phyloP scores from a whole-genome alignment of 2,329 filamentous ascomycete genomes.

The Massarina eburnea region DNA sequence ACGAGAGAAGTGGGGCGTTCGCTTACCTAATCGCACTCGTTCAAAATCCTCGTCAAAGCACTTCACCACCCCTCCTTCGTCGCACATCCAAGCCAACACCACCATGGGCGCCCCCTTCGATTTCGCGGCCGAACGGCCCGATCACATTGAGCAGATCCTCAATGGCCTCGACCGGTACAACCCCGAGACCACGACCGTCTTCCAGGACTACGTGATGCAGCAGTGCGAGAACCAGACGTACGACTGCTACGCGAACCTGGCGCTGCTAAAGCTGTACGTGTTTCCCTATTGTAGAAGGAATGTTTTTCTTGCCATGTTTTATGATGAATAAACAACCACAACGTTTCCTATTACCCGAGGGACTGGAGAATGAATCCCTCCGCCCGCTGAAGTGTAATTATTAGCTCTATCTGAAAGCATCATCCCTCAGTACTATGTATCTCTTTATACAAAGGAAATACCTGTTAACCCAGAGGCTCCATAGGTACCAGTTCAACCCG shows the following conservation, averaged over 20 bases:
- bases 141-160: slow-evolving; percentile 89
- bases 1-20: neutral
- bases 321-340: slow-evolving; percentile 75
- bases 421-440: slow-evolving; percentile 2
- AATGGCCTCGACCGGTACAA: slow-evolving; percentile 98
- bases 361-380: slow-evolving; percentile 60
- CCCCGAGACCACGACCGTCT: slow-evolving; percentile 88
- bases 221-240: slow-evolving; percentile 95
- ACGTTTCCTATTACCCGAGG: slow-evolving; percentile 99
- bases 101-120: slow-evolving; percentile 66
- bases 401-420: slow-evolving; percentile 73
- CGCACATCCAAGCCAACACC: slow-evolving; percentile 26
- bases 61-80: slow-evolving; percentile 8
- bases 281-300: slow-evolving; percentile 11
- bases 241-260: slow-evolving; percentile 96
- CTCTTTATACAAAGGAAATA: neutral
- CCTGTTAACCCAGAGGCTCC: neutral
- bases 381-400: slow-evolving; percentile 67
- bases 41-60: slow-evolving; percentile 11
- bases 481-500: slow-evolving; percentile 98
- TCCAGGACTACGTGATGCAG: slow-evolving; percentile 91
- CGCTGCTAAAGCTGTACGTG: slow-evolving; percentile 93
- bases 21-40: neutral
- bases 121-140: slow-evolving; percentile 87
- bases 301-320: slow-evolving; percentile 11